Evolutionary conservation across 768 basidiomycete species (phyloP).

Genomic region (Lanmaoa pseudosensibilis): DNA sequence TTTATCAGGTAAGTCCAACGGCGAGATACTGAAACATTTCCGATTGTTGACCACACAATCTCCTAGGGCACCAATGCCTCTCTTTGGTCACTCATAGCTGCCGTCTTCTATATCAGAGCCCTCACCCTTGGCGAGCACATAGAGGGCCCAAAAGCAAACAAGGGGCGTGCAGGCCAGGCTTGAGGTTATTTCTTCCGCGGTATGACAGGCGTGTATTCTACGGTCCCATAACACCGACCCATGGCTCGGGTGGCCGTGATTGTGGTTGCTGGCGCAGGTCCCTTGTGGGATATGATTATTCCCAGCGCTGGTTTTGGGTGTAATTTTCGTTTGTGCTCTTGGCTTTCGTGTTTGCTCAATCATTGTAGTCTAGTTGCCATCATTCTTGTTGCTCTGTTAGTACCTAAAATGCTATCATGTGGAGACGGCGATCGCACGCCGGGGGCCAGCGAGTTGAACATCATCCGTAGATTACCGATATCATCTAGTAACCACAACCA

Average conservation of each 20-base stretch:
- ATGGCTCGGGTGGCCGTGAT: background rate
- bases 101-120: constrained; percentile 65
- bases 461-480: background rate
- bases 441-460: background rate
- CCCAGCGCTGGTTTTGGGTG: background rate
- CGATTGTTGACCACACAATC: background rate
- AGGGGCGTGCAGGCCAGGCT: constrained; percentile 56
- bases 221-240: background rate
- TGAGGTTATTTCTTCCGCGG: constrained; percentile 32
- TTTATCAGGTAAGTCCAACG: constrained; percentile 65
- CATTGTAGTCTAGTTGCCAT: constrained; percentile 4
- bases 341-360: background rate
- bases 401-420: background rate
- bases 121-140: constrained; percentile 67
- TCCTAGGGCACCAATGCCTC: constrained; percentile 81
- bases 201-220: background rate
- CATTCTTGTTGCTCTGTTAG: background rate
- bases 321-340: background rate
- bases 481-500: background rate
- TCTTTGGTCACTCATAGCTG: constrained; percentile 75
- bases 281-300: background rate
- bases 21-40: background rate
- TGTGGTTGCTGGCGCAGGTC: background rate
- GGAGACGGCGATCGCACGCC: constrained; percentile 10
- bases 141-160: constrained; percentile 62